Base-by-base conservation (phyloP, 1,139 yeast genomes). In the Blastobotrys malaysiensis region DNA sequence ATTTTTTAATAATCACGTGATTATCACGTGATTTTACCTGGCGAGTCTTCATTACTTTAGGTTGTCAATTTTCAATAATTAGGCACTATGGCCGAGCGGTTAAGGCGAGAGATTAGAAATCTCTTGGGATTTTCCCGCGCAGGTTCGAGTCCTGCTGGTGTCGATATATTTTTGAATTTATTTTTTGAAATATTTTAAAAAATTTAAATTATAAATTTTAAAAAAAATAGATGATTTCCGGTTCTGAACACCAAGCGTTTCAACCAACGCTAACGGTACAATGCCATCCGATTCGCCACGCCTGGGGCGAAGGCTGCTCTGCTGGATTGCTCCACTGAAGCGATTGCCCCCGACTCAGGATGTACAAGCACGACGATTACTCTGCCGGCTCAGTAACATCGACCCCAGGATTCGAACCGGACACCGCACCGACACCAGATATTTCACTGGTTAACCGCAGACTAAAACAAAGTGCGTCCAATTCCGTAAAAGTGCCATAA, bases 261-360 rank as follows among this genome's bases (percentile, higher is more conserved):
- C 21, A 45, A 9, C 11, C 43, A n/a, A 11, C 26, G 46, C 46
- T 39, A 39, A 46, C 53, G 36, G 11, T 18, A 51, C 49, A 51
- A 14, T 43, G 46, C 54, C 59, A 63, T 66, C 69, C 68, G 53
- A 58, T 66, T 61, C 69, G 69, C 69, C 70, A 66, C 63, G 59
- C 66, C 61, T 65, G 58, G 63, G 69, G 69, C 67, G 61, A 60
- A 54, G 55, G 58, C 58, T 52, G 58, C 70, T 67, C 69, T 67
- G 70, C 70, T 67, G 69, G 68, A 67, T 67, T 67, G 68, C 70
- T 67, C 68, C 69, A 65, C 70, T 67, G 67, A 65, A 67, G 70
- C 50, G 49, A 63, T 50, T 57, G 59, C 57, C 63, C 61, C 55
- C 51, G 51, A 58, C 69, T 67, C 63, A 67, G 57, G 58, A 63